A percentile compares a stretch with the other conserved stretches of the same genome.
Conservation (phyloP, 345 rosid genomes). For the Noccaea caerulescens region DNA sequence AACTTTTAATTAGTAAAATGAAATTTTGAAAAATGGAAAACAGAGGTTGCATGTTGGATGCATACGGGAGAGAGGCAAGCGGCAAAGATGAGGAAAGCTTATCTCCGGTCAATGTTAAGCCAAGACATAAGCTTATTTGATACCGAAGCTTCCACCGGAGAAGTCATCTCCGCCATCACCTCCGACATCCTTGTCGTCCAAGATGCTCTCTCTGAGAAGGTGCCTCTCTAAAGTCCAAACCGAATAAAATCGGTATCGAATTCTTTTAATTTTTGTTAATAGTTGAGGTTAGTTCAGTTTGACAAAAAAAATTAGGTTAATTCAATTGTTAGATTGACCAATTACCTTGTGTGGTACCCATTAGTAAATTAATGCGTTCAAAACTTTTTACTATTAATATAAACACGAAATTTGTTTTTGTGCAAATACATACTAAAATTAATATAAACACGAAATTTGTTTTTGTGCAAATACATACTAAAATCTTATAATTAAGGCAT, state of each 20-base stretch:
- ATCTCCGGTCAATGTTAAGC: conserved; percentile 77
- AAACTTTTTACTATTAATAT: not conserved
- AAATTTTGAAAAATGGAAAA: not conserved
- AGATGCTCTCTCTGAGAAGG: conserved; percentile 99
- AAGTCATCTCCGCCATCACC: conserved; percentile 87
- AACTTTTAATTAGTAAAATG: not conserved
- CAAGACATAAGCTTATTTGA: conserved; percentile 93
- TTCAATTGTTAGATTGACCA: not conserved
- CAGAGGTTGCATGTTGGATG: conserved; percentile 99
- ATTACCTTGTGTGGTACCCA: not conserved
- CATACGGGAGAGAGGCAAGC: conserved; percentile 96
- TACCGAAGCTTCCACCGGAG: conserved; percentile 91
- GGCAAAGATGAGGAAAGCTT: conserved; percentile 92
- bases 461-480: not conserved
- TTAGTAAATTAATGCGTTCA: not conserved
- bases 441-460: not conserved
- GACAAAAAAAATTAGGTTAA: no score
- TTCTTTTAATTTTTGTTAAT: not conserved
- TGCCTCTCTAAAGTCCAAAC: conserved; percentile 25
- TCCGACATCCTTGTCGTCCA: conserved; percentile 87
- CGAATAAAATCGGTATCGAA: not conserved
- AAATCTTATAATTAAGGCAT: not conserved
- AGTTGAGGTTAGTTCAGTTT: no score
- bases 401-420: not conserved
- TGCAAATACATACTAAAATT: not conserved